Percentiles rank a stretch among this genome's conserved stretches.
Conservation (phyloP, 306 rosid species). For the Castanea sativa region DNA sequence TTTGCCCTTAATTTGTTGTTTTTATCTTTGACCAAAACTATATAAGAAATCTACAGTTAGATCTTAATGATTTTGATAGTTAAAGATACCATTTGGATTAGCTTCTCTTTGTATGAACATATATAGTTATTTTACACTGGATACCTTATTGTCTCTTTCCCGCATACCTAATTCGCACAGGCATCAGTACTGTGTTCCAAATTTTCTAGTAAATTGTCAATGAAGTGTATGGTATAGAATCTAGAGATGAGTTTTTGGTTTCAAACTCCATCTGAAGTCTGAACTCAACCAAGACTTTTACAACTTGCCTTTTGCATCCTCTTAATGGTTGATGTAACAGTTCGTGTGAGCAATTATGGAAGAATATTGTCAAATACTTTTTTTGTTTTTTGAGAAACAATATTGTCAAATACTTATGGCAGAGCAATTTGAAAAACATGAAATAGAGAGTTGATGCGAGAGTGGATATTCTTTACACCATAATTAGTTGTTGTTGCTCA, state of each 20-base stretch:
- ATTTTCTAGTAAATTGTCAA: neutral
- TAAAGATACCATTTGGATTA: neutral
- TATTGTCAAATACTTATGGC: neutral
- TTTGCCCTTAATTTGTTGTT: neutral
- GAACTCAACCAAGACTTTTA: neutral
- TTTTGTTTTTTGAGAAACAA: too few relatives aligned
- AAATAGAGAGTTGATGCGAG: neutral
- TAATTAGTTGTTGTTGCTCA: too few relatives aligned
- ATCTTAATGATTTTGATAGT: neutral
- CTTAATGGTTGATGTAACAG: neutral
- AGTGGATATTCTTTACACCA: too few relatives aligned
- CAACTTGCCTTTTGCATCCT: neutral
- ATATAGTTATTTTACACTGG: neutral
- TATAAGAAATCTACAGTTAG: neutral
- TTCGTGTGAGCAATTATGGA: too few relatives aligned
- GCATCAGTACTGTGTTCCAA: neutral
- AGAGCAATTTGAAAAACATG: neutral
- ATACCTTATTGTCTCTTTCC: neutral
- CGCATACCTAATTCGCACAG: neutral
- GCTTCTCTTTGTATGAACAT: neutral
- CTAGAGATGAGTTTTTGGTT: neutral
- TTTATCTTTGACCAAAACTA: slow-evolving; percentile 5
- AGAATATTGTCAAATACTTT: too few relatives aligned
- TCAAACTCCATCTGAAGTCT: neutral
- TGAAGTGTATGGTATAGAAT: neutral